Evolutionary conservation across 2,329 filamentous ascomycete species (phyloP), one percentile per base, ranked within the genome.

Genomic region (Aspergillus cejpii): DNA sequence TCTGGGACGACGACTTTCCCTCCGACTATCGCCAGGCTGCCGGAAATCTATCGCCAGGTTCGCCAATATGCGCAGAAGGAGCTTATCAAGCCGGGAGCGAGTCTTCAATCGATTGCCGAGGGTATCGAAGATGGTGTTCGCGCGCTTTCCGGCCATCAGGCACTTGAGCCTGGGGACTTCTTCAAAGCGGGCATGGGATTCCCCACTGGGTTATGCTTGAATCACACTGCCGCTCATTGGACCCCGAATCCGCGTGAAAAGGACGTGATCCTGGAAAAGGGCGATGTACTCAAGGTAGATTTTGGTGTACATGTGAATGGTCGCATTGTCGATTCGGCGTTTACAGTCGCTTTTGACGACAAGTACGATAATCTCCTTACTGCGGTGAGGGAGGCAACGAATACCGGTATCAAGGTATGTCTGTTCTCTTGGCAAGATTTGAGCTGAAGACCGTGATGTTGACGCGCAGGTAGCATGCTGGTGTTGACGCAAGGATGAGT

Each of bases 261-360:
- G 65, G 87, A 88, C 63, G 78, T 84, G 57, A 68, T 89, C 26
- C 71, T 92, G 47, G 73, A 85, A 60, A 65, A 83, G 49, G 77
- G 80, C 50, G 86, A 94, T 61, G 85, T 94, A 28, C 78, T 91
- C 76, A 90, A 87, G 66, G 81, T 90, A 6, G 85, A 91, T 59
- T 86, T 89, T 58, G 85, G 86, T 39, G 85, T 90, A 21, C 86
- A 91, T 62, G 77, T 90, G 58, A 86, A 85, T 59, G 86, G 86
- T 3, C 77, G 81, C 54, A 91, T 90, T 60, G 84, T 90, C 46
- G 85, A 91, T 70, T 85, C 81, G 53, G 86, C 86, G 5, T 91
- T 89, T 62, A 90, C 86, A 7, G 74, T 90, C 66, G 75, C 84
- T 1, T 90, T 87, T 60, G 83, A 90, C 57, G 79, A 78, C 19